These are phyloP conservation scores for Hansfordia pulvinata DNA, from an alignment of 2,329 filamentous ascomycete species.

Conservation along the genomic window DNA sequence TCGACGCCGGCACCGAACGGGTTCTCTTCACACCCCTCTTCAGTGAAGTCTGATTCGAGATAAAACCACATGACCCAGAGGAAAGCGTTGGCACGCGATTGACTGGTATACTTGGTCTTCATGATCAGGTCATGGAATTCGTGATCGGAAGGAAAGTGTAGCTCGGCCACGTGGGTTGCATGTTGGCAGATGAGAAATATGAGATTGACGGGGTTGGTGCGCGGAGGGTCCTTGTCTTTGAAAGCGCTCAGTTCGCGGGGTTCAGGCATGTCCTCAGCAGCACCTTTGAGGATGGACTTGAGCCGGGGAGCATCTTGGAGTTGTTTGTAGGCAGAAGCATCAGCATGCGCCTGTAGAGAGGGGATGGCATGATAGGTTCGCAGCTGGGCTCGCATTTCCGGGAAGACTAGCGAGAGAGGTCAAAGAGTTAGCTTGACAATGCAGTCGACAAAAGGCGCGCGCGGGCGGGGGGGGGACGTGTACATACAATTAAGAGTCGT, in stretches of 20 bases:
- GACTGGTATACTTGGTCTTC: constrained; percentile 70
- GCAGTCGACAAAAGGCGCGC: constrained; percentile 5
- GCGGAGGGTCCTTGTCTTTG: constrained; percentile 47
- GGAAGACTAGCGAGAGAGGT: constrained; percentile 56
- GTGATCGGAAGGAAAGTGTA: constrained; percentile 72
- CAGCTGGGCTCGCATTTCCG: constrained; percentile 95
- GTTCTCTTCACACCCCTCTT: constrained; percentile 77
- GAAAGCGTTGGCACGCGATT: constrained; percentile 75
- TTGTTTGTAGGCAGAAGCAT: constrained; percentile 93
- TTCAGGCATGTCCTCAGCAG: constrained; percentile 78
- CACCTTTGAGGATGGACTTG: constrained; percentile 95
- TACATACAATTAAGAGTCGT: constrained; percentile 87
- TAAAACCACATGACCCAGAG: constrained; percentile 99
- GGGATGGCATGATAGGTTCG: constrained; percentile 97
- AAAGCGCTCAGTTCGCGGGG: constrained; percentile 76
- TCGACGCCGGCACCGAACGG: constrained; percentile 69
- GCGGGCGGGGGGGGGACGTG: constrained; percentile 2
- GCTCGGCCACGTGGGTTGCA: constrained; percentile 80
- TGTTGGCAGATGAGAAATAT: constrained; percentile 90
- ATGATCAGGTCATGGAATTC: constrained; percentile 98
- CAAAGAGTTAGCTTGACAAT: constrained; percentile 1
- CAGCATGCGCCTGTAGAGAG: constrained; percentile 86
- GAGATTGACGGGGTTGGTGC: constrained; percentile 93
- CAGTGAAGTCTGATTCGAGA: constrained; percentile 85
- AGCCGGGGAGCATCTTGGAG: constrained; percentile 89